Evolutionary conservation across 2,329 filamentous ascomycete species (phyloP).

Genomic region (Colletotrichum tropicicola): DNA sequence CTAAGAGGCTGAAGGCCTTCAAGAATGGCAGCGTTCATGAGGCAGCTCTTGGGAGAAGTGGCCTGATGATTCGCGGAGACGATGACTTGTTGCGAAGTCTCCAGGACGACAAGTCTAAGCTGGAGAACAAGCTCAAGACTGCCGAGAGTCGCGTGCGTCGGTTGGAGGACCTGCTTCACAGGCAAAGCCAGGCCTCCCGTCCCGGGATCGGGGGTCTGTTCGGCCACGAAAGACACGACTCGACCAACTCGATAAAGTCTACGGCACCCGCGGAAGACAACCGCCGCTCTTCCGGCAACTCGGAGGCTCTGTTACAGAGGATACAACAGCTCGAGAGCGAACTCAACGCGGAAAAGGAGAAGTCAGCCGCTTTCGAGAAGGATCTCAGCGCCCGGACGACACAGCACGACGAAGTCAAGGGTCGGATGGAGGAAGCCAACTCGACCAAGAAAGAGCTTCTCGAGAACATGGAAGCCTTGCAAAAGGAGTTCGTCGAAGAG

Average conservation of each 20-base stretch:
- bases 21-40: slow-evolving; percentile 97
- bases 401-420: slow-evolving; percentile 69
- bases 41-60: slow-evolving; percentile 85
- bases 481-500: slow-evolving; percentile 87
- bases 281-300: slow-evolving; percentile 55
- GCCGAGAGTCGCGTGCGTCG: slow-evolving; percentile 90
- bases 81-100: slow-evolving; percentile 81
- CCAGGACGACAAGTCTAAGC: slow-evolving; percentile 82
- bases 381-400: slow-evolving; percentile 69
- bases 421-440: slow-evolving; percentile 83
- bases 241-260: slow-evolving; percentile 57
- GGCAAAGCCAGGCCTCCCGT: slow-evolving; percentile 72
- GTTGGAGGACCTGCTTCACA: slow-evolving; percentile 90
- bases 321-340: slow-evolving; percentile 78
- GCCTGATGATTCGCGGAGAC: slow-evolving; percentile 84
- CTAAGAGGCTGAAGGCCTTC: slow-evolving; percentile 89
- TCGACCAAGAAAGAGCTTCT: slow-evolving; percentile 94
- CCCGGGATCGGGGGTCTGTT: slow-evolving; percentile 65
- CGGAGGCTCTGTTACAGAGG: slow-evolving; percentile 55
- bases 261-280: slow-evolving; percentile 50
- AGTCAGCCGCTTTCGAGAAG: slow-evolving; percentile 71
- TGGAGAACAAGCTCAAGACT: slow-evolving; percentile 80
- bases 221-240: slow-evolving; percentile 59
- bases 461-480: slow-evolving; percentile 91
- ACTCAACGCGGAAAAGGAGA: slow-evolving; percentile 76